These are phyloP conservation scores for Cyberlindnera suaveolens DNA, from an alignment of 805 yeast genomes.

Conservation along the genomic window DNA sequence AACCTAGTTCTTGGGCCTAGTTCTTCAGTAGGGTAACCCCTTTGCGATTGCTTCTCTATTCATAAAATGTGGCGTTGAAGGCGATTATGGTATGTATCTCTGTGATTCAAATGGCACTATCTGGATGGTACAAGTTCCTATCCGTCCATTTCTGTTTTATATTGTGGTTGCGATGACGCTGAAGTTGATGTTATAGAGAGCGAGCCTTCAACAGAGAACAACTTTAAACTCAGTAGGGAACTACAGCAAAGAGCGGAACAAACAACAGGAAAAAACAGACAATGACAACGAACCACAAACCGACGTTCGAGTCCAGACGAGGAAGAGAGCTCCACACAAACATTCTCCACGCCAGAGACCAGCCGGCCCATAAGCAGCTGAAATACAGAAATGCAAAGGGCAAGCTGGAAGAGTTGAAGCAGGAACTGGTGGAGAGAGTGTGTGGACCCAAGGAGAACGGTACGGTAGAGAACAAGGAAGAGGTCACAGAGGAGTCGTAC, in stretches of 20 bases:
- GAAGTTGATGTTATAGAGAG: no score
- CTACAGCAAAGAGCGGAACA: background rate
- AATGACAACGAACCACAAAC: constrained; percentile 69
- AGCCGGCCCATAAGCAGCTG: constrained; percentile 49
- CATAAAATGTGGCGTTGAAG: no score
- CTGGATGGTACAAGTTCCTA: no score
- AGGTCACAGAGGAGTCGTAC: constrained; percentile 5
- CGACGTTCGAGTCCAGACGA: constrained; percentile 62
- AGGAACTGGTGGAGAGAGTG: constrained; percentile 15
- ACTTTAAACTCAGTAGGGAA: no score
- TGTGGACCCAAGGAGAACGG: background rate
- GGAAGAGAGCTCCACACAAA: constrained; percentile 39
- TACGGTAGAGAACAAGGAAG: background rate
- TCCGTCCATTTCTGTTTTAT: no score
- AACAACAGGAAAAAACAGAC: background rate
- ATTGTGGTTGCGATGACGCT: no score
- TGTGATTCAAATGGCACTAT: no score
- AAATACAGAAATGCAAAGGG: constrained; percentile 34
- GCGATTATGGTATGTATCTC: no score
- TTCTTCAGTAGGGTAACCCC: no score
- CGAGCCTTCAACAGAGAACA: no score
- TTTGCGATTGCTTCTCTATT: no score
- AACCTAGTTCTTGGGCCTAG: no score
- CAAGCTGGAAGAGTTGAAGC: constrained; percentile 17
- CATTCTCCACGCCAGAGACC: constrained; percentile 45